Evolutionary conservation across 1,284 basidiomycete species (phyloP).

Genomic region (Puccinia hordei): DNA sequence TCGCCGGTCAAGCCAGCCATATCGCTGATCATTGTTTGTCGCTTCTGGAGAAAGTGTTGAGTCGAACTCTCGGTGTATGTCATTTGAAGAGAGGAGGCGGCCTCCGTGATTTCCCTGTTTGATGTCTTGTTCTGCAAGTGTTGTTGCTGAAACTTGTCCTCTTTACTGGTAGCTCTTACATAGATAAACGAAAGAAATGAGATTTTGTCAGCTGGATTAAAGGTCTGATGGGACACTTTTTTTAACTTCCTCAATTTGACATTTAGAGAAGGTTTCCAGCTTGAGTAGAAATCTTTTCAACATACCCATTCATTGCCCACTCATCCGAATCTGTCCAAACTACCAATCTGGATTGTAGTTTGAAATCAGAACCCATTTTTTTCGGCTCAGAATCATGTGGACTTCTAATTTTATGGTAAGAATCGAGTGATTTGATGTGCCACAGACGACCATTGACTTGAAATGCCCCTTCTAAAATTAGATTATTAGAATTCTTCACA

Average conservation of each 20-base stretch:
- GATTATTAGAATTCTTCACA: slow-evolving; percentile 21
- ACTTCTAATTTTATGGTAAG: slow-evolving; percentile 1
- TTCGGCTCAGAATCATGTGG: slow-evolving; percentile 6
- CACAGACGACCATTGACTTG: slow-evolving; percentile 7
- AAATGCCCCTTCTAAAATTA: slow-evolving; percentile 22
- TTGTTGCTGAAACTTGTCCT: slow-evolving; percentile 59
- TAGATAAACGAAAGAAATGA: not conserved
- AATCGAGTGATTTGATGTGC: slow-evolving; percentile 35
- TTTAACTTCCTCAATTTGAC: slow-evolving; percentile 62
- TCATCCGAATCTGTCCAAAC: slow-evolving; percentile 63
- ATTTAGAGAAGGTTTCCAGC: slow-evolving; percentile 30
- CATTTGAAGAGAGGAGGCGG: slow-evolving; percentile 55
- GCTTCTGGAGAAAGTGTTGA: slow-evolving; percentile 65
- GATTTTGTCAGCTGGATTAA: slow-evolving; percentile 66
- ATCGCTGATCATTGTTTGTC: slow-evolving; percentile 55
- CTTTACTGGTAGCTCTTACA: not conserved
- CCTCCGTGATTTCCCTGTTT: slow-evolving; percentile 52
- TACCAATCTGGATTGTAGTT: not conserved
- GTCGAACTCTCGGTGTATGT: slow-evolving; percentile 60
- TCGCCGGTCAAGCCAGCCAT: slow-evolving; percentile 55
- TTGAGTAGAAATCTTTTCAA: slow-evolving; percentile 60
- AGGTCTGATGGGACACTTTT: slow-evolving; percentile 63
- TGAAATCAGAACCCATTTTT: not conserved
- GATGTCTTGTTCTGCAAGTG: not conserved
- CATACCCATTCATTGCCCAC: slow-evolving; percentile 71